A percentile compares a stretch with the other conserved stretches of the same genome.
Conservation (phyloP, 306 rosid genomes). For the Herpetospermum pedunculosum region DNA sequence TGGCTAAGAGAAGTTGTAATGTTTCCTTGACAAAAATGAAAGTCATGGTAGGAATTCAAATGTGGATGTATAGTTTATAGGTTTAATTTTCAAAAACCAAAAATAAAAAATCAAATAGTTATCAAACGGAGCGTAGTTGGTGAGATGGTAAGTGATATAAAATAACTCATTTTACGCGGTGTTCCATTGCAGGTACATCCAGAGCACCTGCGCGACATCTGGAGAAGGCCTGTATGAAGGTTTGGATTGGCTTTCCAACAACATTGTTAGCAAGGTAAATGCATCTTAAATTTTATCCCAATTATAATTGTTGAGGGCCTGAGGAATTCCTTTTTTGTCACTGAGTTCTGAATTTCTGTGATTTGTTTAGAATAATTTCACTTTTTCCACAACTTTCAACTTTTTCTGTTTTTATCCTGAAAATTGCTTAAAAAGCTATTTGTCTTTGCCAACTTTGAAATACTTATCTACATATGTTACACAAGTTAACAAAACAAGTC, state of each 20-base stretch:
- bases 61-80: too few species aligned
- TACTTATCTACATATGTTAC: too few species aligned
- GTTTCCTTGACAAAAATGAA: too few species aligned
- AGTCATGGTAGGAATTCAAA: too few species aligned
- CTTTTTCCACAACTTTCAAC: not conserved
- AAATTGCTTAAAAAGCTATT: too few species aligned
- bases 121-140: too few species aligned
- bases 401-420: not conserved
- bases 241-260: conserved; percentile 88
- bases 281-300: not conserved
- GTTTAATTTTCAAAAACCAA: too few species aligned
- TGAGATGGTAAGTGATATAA: not conserved
- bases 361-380: not conserved
- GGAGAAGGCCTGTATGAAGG: conserved; percentile 99
- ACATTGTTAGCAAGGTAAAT: conserved; percentile 86
- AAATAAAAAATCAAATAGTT: too few species aligned
- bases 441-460: too few species aligned
- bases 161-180: conserved; percentile 14
- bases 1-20: too few species aligned
- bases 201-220: conserved; percentile 99
- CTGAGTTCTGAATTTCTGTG: not conserved
- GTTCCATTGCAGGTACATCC: conserved; percentile 74
- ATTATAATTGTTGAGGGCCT: not conserved
- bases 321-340: not conserved
- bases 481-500: not conserved